Evolutionary conservation across 2,329 filamentous ascomycete species (phyloP).

Genomic region (Colletotrichum eremochloae): DNA sequence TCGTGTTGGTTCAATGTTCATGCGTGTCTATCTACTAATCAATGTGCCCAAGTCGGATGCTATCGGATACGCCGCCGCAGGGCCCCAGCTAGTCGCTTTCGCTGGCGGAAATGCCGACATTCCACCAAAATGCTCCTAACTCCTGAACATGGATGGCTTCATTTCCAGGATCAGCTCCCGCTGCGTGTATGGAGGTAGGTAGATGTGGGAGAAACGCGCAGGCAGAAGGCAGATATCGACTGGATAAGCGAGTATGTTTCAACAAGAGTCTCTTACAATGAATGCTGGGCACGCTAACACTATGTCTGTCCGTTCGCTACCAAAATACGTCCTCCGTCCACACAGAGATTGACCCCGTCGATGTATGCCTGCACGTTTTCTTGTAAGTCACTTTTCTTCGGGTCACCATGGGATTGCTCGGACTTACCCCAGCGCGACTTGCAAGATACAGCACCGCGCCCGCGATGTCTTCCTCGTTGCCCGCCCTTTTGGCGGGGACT

Average conservation of each 20-base stretch:
- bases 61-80: background rate
- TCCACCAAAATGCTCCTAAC: background rate
- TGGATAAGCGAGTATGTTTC: background rate
- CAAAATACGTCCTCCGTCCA: slow-evolving; percentile 10
- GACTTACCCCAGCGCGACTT: slow-evolving; percentile 50
- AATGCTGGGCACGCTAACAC: background rate
- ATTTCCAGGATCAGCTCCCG: background rate
- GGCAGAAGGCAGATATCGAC: background rate
- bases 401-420: background rate
- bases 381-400: background rate
- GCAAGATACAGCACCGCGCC: slow-evolving; percentile 49
- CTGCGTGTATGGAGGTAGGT: background rate
- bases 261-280: background rate
- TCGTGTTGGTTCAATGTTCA: background rate
- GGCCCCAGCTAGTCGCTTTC: background rate
- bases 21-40: background rate
- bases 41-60: background rate
- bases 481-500: slow-evolving; percentile 50
- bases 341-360: background rate
- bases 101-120: background rate
- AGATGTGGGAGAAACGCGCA: too few species aligned
- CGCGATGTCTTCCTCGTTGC: slow-evolving; percentile 50
- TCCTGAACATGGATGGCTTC: background rate
- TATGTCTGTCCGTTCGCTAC: slow-evolving; percentile 11
- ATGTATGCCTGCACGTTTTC: slow-evolving; percentile 6